Percentiles rank a stretch among this genome's conserved stretches.
Conservation (phyloP, 257 asterid genomes). For the Nicotiana tabacum region DNA sequence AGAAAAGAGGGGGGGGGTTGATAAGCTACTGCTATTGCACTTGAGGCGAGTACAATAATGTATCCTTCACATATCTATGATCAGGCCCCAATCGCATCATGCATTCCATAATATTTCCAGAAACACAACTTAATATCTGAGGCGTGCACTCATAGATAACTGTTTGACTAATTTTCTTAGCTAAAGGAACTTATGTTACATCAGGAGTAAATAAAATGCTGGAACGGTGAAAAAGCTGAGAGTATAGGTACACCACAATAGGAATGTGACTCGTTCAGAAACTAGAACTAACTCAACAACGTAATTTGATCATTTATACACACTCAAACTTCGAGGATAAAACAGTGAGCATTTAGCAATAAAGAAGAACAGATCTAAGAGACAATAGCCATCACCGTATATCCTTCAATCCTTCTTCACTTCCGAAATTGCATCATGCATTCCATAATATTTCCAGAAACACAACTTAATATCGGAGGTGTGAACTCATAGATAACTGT, state of each 20-base stretch:
- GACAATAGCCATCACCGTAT: constrained; percentile 49
- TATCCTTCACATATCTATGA: background rate
- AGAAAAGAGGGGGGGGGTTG: background rate
- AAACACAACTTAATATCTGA: background rate
- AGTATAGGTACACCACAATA: background rate
- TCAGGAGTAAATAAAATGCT: background rate
- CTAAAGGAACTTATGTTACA: background rate
- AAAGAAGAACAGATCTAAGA: background rate
- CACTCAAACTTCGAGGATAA: background rate
- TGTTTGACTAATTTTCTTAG: background rate
- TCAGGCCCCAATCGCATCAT: background rate
- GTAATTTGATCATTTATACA: background rate
- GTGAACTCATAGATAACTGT: background rate
- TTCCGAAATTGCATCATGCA: constrained; percentile 84
- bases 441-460: background rate
- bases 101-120: background rate
- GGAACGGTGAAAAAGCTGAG: background rate
- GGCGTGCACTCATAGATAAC: background rate
- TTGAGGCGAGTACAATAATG: background rate
- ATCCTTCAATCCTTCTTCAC: constrained; percentile 97
- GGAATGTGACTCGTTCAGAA: background rate
- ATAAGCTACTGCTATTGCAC: background rate
- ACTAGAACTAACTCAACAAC: background rate
- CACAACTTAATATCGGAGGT: background rate
- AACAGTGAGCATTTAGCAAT: background rate